Conservation (phyloP, 805 yeast genomes). For the Kodamaea neixiangensis region DNA sequence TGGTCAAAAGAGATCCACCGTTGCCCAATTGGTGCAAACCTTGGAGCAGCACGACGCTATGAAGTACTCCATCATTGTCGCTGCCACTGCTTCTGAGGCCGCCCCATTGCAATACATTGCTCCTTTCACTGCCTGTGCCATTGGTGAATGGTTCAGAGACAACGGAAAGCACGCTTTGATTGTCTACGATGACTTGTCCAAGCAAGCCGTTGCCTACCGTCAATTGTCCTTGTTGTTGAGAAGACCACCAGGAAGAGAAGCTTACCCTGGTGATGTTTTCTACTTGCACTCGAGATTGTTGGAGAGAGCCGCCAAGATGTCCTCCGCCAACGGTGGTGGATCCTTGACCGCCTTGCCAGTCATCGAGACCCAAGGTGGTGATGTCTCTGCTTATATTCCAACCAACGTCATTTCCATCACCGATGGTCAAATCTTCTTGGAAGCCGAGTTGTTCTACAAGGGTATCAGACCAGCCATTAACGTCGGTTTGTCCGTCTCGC, state of each 20-base stretch:
- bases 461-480: conserved; percentile 99
- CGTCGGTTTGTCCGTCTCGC: conserved; percentile 99
- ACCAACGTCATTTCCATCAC: conserved; percentile 97
- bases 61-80: conserved; percentile 96
- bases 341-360: conserved; percentile 95
- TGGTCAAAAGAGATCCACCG: conserved; percentile 99
- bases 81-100: conserved; percentile 99
- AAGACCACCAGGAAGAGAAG: conserved; percentile 97
- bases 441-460: conserved; percentile 99
- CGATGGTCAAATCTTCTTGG: conserved; percentile 98
- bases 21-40: conserved; percentile 99
- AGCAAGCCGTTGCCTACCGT: conserved; percentile 99
- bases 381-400: conserved; percentile 97
- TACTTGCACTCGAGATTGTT: conserved; percentile 92
- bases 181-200: conserved; percentile 96
- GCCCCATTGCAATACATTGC: conserved; percentile 99
- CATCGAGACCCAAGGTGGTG: conserved; percentile 99
- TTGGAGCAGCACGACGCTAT: conserved; percentile 97
- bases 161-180: conserved; percentile 97
- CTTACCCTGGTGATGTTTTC: conserved; percentile 96
- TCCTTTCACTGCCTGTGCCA: conserved; percentile 99
- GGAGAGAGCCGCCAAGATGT: conserved; percentile 98
- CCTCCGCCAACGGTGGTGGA: conserved; percentile 86
- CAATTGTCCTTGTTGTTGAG: conserved; percentile 96
- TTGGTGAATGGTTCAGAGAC: conserved; percentile 99